Conservation (phyloP, 2,329 filamentous ascomycete species). For the Zalaria sp. region DNA sequence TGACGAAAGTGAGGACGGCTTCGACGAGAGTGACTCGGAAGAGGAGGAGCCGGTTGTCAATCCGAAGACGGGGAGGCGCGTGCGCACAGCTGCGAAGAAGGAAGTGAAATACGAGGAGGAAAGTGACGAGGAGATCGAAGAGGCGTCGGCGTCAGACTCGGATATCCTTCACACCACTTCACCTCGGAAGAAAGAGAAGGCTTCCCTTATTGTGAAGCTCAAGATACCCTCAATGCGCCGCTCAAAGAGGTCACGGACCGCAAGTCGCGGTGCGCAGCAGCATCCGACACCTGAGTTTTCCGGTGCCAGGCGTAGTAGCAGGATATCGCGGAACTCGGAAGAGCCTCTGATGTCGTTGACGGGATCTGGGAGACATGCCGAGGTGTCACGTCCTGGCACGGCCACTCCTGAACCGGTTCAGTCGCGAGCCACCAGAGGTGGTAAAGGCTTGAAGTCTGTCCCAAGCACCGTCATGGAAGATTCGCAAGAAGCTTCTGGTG, state of each 20-base stretch:
- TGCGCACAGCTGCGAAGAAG: slow-evolving; percentile 42
- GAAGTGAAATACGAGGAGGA: slow-evolving; percentile 41
- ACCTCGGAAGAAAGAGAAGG: slow-evolving; percentile 13
- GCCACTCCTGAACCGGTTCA: slow-evolving; percentile 31
- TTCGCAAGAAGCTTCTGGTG: slow-evolving; percentile 28
- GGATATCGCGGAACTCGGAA: slow-evolving; percentile 42
- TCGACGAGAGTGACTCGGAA: slow-evolving; percentile 30
- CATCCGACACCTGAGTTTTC: slow-evolving; percentile 1
- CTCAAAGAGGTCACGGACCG: slow-evolving; percentile 23
- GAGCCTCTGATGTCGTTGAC: slow-evolving; percentile 43
- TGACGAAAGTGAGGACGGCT: slow-evolving; percentile 26
- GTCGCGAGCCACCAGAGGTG: slow-evolving; percentile 27
- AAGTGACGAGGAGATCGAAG: slow-evolving; percentile 29
- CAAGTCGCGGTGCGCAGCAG: not conserved
- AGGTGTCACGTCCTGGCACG: slow-evolving; percentile 39
- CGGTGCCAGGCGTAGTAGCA: slow-evolving; percentile 37
- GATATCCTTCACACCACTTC: slow-evolving; percentile 1
- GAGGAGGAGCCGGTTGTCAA: slow-evolving; percentile 36
- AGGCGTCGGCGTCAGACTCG: slow-evolving; percentile 6
- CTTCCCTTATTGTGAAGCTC: slow-evolving; percentile 26
- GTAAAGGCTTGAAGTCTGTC: slow-evolving; percentile 34
- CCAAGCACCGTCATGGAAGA: slow-evolving; percentile 38
- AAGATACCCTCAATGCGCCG: slow-evolving; percentile 17
- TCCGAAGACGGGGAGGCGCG: slow-evolving; percentile 38
- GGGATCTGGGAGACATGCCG: slow-evolving; percentile 43